Conservation (phyloP, 176 grass and related monocot species). For the Tillandsia leiboldiana region DNA sequence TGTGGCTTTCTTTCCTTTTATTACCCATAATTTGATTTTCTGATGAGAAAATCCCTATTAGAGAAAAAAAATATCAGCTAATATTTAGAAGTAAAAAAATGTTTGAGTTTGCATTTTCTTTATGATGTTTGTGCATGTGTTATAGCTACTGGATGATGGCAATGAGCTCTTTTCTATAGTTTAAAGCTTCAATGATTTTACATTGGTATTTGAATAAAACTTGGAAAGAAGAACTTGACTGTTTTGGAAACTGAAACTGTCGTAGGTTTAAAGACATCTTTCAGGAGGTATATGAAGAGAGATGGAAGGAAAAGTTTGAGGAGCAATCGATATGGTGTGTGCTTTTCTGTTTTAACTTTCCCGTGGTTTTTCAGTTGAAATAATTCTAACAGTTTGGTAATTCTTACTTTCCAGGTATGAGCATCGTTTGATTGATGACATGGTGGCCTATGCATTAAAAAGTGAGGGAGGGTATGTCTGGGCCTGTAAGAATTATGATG, state of each 20-base stretch:
- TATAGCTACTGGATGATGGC: neutral
- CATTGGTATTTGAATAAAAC: slow-evolving; percentile 6
- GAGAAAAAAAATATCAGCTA: neutral
- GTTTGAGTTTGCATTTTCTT: neutral
- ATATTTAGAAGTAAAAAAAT: neutral
- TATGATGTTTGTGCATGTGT: neutral
- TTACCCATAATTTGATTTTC: neutral
- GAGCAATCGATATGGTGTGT: slow-evolving; percentile 75
- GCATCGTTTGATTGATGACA: slow-evolving; percentile 94
- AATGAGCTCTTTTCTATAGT: neutral
- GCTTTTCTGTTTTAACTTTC: slow-evolving; percentile 7
- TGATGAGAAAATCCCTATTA: neutral
- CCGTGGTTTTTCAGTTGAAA: neutral
- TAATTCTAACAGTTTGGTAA: neutral
- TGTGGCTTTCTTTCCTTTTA: neutral
- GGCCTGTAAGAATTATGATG: slow-evolving; percentile 99
- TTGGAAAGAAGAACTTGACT: slow-evolving; percentile 21
- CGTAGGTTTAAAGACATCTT: slow-evolving; percentile 96
- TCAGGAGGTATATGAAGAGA: slow-evolving; percentile 82
- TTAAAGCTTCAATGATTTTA: neutral
- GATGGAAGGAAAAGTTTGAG: slow-evolving; percentile 82
- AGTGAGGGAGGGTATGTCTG: slow-evolving; percentile 95
- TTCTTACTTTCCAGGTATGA: slow-evolving; percentile 58
- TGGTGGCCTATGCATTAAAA: slow-evolving; percentile 98
- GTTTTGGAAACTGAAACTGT: slow-evolving; percentile 13